Conservation (phyloP, 2,329 filamentous ascomycete genomes). For the Trichoderma lentiforme region DNA sequence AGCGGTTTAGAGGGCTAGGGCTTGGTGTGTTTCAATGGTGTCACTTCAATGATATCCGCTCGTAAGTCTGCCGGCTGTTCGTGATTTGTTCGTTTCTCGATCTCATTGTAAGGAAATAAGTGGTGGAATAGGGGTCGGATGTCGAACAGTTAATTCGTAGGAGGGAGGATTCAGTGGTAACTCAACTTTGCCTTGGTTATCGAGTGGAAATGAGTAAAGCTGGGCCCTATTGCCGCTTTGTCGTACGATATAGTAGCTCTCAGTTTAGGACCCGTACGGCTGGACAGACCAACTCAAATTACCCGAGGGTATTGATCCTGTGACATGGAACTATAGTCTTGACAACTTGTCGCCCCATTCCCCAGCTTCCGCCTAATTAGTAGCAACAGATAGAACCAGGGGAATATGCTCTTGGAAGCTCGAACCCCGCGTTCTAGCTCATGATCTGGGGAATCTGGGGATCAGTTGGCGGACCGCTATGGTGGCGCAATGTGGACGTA, state of each 20-base stretch:
- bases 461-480: conserved; percentile 8
- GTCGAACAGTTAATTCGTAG: neutral
- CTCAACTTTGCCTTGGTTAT: neutral
- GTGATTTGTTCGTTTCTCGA: neutral
- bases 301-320: neutral
- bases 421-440: conserved; percentile 7
- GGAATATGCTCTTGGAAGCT: neutral
- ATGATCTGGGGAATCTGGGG: conserved; percentile 8
- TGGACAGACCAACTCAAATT: neutral
- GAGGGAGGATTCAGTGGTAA: neutral
- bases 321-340: too few species aligned
- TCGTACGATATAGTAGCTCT: neutral
- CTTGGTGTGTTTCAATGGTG: neutral
- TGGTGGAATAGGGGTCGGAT: neutral
- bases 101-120: neutral
- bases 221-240: neutral
- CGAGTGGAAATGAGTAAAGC: neutral
- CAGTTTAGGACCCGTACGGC: neutral
- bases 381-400: neutral
- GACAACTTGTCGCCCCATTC: neutral
- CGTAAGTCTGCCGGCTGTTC: neutral
- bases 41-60: neutral
- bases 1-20: neutral
- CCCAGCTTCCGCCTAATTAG: neutral
- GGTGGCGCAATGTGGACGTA: neutral